Evolutionary conservation across 2,329 filamentous ascomycete species (phyloP).

Genomic region (Epichloe bromicola): DNA sequence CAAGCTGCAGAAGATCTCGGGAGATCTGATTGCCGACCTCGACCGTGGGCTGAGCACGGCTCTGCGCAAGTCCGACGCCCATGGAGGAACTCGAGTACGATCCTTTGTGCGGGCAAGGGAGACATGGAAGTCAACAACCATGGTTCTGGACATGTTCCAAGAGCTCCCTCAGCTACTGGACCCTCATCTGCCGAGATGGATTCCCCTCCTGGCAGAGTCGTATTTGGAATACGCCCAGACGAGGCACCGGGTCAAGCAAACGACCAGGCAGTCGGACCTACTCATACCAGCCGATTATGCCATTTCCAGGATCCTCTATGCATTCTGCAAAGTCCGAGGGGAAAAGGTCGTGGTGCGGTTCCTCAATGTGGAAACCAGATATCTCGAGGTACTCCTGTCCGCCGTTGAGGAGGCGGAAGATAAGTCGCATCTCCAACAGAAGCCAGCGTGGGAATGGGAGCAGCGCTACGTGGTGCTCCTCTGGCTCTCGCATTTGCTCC

Average conservation of each 20-base stretch:
- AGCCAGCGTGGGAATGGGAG: conserved; percentile 56
- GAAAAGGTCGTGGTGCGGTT: conserved; percentile 88
- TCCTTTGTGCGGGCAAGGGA: conserved; percentile 37
- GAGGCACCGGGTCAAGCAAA: conserved; percentile 26
- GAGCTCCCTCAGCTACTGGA: conserved; percentile 95
- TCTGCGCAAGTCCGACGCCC: conserved; percentile 36
- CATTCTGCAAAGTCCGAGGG: conserved; percentile 86
- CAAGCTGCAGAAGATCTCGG: conserved; percentile 47
- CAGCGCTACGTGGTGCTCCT: conserved; percentile 77
- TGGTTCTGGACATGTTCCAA: conserved; percentile 76
- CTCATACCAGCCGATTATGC: conserved; percentile 51
- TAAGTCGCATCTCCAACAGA: conserved; percentile 7
- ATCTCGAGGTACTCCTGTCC: conserved; percentile 66
- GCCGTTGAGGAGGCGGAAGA: conserved; percentile 53
- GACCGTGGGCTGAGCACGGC: conserved; percentile 38
- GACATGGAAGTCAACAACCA: conserved; percentile 31
- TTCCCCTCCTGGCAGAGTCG: conserved; percentile 61
- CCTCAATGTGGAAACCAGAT: conserved; percentile 76
- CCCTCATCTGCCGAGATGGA: conserved; percentile 60
- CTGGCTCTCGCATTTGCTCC: conserved; percentile 72
- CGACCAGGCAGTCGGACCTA: conserved; percentile 22
- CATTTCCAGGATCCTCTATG: conserved; percentile 70
- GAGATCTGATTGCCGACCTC: conserved; percentile 46
- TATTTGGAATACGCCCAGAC: conserved; percentile 55
- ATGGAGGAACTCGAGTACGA: conserved; percentile 29